Percentiles rank a stretch among this genome's conserved stretches.
Evolutionary conservation across 805 yeast genomes (phyloP).

Genomic region (Cyberlindnera mrakii): DNA sequence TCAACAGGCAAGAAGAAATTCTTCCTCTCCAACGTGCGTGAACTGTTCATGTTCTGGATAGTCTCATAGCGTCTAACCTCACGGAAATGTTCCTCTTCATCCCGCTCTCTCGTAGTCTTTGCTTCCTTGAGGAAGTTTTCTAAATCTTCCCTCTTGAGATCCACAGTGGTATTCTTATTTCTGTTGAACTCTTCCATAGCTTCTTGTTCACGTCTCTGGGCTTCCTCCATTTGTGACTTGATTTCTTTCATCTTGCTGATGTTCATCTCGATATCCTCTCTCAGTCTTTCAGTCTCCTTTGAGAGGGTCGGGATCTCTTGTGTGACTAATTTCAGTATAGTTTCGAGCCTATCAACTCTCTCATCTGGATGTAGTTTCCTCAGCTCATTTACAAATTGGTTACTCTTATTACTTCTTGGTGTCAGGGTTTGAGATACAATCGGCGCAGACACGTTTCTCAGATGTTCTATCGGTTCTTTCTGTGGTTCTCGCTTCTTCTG

Average conservation of each 20-base stretch:
- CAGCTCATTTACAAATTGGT: no score
- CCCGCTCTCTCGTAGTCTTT: constrained; percentile 32
- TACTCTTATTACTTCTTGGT: no score
- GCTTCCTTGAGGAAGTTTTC: constrained; percentile 39
- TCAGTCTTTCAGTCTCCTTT: constrained; percentile 1
- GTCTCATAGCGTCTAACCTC: constrained; percentile 43
- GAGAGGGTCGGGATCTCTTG: constrained; percentile 4
- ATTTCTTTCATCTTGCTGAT: constrained; percentile 7
- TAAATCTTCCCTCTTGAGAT: constrained; percentile 20
- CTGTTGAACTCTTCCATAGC: constrained; percentile 3
- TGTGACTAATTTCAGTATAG: constrained; percentile 7
- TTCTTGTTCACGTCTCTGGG: constrained; percentile 1
- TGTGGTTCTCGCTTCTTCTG: neutral
- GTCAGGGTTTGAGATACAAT: no score
- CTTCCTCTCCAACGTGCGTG: constrained; percentile 32
- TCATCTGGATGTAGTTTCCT: no score
- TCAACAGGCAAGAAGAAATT: constrained; percentile 36
- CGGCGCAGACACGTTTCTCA: neutral
- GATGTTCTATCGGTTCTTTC: neutral
- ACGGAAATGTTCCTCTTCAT: constrained; percentile 40
- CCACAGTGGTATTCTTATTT: no score
- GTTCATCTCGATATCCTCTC: constrained; percentile 3
- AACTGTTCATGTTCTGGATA: constrained; percentile 26
- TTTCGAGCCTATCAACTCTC: neutral
- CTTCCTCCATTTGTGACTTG: constrained; percentile 2